Percentiles rank a stretch among this genome's conserved stretches.
Evolutionary conservation across 2,329 filamentous ascomycete genomes (phyloP).

Genomic region (Aureobasidium pullulans): DNA sequence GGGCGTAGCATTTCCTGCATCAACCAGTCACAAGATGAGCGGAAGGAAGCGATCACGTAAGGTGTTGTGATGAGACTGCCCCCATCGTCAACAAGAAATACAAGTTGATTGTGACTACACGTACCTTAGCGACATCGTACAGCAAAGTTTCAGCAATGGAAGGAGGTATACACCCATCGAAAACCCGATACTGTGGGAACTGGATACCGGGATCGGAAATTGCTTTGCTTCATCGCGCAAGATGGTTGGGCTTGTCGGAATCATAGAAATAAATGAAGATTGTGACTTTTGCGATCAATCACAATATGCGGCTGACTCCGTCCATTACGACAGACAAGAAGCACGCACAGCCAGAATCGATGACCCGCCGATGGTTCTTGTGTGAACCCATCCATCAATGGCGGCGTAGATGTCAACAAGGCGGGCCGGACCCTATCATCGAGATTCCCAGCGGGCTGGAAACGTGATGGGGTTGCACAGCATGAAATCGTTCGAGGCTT

Average conservation of each 20-base stretch:
- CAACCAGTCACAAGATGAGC: not conserved
- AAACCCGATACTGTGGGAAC: not conserved
- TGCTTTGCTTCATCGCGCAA: not conserved
- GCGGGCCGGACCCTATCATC: conserved; percentile 10
- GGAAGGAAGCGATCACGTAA: not conserved
- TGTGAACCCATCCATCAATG: not conserved
- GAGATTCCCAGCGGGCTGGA: not conserved
- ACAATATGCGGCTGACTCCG: not conserved
- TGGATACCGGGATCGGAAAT: not conserved
- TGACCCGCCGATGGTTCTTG: not conserved
- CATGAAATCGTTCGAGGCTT: not conserved
- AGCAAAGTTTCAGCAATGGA: not conserved
- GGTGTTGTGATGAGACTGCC: not conserved
- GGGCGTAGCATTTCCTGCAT: not conserved
- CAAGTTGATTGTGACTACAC: not conserved
- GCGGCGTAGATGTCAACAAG: not conserved
- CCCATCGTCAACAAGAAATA: not conserved
- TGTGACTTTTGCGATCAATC: not conserved
- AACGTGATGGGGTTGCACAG: not conserved
- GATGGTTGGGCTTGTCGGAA: not conserved
- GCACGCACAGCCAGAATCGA: not conserved
- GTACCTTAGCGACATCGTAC: not conserved
- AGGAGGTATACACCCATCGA: not conserved
- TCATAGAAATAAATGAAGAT: not conserved
- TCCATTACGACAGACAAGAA: not conserved